phyloP scores from a whole-genome alignment of 805 yeast genomes.

The Kodamaea neixiangensis region DNA sequence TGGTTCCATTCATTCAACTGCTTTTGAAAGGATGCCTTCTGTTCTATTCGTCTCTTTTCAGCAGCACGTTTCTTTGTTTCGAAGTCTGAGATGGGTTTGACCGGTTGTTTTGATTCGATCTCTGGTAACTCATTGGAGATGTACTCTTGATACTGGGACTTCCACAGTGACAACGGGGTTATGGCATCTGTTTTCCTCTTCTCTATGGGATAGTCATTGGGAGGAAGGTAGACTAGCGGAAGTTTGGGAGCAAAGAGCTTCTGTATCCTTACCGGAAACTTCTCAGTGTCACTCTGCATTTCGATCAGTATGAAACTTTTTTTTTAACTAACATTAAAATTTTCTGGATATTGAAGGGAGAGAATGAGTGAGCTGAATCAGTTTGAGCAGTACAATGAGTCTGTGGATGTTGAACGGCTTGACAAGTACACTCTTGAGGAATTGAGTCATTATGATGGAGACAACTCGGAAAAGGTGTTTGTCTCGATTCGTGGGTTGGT shows the following conservation, averaged over 20 bases:
- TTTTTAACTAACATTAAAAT: neutral
- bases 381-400: constrained; percentile 30
- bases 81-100: constrained; percentile 3
- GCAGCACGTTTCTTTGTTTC: constrained; percentile 5
- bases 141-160: constrained; percentile 5
- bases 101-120: constrained; percentile 4
- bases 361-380: constrained; percentile 20
- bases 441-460: constrained; percentile 36
- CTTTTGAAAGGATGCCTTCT: constrained; percentile 18
- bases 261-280: constrained; percentile 45
- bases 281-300: constrained; percentile 17
- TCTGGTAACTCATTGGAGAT: neutral
- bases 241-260: constrained; percentile 58
- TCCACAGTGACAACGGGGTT: constrained; percentile 44
- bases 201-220: constrained; percentile 52
- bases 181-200: constrained; percentile 49
- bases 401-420: constrained; percentile 29
- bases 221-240: constrained; percentile 51
- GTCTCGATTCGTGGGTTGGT: constrained; percentile 76
- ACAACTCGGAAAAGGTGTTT: constrained; percentile 45
- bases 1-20: constrained; percentile 37
- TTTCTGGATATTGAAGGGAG: neutral
- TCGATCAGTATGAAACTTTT: neutral
- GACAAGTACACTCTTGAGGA: constrained; percentile 37
- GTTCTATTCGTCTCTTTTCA: constrained; percentile 7